These are phyloP conservation scores for Plectranthus barbatus DNA, from an alignment of 257 asterid genomes.

Conservation along the genomic window DNA sequence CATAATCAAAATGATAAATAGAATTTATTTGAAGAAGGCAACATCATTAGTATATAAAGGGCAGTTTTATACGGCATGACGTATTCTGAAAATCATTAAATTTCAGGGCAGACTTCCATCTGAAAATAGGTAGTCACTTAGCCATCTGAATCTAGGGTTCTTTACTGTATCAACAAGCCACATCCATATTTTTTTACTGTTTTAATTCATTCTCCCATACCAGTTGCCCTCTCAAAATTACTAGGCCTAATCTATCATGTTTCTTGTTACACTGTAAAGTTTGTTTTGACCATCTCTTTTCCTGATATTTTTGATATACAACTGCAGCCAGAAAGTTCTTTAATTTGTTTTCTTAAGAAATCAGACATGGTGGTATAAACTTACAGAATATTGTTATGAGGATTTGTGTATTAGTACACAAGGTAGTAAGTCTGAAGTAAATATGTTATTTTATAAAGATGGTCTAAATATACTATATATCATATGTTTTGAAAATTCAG, in stretches of 20 bases:
- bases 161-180: no score
- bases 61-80: no score
- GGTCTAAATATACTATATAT: background rate
- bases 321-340: background rate
- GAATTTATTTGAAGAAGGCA: no score
- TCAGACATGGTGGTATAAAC: background rate
- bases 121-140: no score
- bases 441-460: slow-evolving; percentile 1
- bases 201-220: no score
- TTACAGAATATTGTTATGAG: background rate
- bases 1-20: no score
- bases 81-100: no score
- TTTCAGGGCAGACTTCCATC: no score
- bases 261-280: no score
- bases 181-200: no score
- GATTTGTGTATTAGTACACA: background rate
- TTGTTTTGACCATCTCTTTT: background rate
- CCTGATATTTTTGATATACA: background rate
- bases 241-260: background rate
- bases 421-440: background rate
- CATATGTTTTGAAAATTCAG: background rate
- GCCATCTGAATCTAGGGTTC: no score
- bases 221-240: background rate
- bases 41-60: no score
- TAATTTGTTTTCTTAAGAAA: background rate